Conservation (phyloP, 2,329 filamentous ascomycete species). For the Celoporthe dispersa region DNA sequence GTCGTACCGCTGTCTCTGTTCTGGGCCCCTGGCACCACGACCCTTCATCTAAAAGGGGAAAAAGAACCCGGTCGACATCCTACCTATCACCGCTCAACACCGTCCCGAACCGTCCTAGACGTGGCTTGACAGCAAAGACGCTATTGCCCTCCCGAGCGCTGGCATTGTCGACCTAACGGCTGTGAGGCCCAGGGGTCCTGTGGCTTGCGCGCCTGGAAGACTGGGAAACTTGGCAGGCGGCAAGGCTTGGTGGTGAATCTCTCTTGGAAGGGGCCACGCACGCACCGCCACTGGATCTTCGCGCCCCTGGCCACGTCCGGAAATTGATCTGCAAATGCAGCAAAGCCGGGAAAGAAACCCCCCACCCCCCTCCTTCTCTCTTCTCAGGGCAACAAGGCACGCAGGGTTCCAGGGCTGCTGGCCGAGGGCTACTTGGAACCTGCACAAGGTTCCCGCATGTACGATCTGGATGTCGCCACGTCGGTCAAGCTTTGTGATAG, state of each 20-base stretch:
- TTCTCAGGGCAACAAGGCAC: not conserved
- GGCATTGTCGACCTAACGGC: not conserved
- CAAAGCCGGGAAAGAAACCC: not conserved
- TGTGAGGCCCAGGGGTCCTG: not conserved
- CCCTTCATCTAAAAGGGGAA: constrained; percentile 7
- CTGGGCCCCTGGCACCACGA: not conserved
- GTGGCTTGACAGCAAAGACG: constrained; percentile 10
- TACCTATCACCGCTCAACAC: constrained; percentile 1
- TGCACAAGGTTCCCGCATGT: too few relatives aligned
- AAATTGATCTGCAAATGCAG: constrained; percentile 17
- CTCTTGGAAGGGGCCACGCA: not conserved
- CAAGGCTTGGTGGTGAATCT: too few relatives aligned
- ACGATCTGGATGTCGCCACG: not conserved
- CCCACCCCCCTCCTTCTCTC: not conserved
- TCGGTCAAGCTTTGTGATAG: not conserved
- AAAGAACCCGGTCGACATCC: not conserved
- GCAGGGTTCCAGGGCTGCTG: not conserved
- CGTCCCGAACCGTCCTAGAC: constrained; percentile 1
- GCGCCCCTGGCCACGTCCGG: constrained; percentile 2
- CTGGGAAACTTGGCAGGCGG: not conserved
- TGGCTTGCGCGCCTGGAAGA: constrained; percentile 12
- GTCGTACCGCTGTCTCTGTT: not conserved
- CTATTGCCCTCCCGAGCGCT: not conserved
- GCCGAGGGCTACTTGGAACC: too few relatives aligned
- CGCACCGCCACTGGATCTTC: constrained; percentile 18